Evolutionary conservation across 306 rosid genomes (phyloP).

Genomic region (Gynostemma pentaphyllum): DNA sequence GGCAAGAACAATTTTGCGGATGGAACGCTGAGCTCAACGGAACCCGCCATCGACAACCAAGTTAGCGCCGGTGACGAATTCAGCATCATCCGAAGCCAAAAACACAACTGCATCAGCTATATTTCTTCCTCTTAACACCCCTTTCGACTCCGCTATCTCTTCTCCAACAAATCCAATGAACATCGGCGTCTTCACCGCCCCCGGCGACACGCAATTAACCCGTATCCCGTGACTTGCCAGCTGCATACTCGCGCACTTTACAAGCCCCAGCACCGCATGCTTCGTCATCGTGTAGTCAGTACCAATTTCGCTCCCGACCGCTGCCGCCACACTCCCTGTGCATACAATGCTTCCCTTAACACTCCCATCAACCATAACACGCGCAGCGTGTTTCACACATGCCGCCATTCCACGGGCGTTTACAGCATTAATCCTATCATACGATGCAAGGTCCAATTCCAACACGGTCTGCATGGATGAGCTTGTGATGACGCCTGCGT

Average conservation of each 20-base stretch:
- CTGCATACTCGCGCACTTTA: slow-evolving; percentile 23
- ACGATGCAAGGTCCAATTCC: slow-evolving; percentile 25
- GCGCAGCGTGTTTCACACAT: slow-evolving; percentile 47
- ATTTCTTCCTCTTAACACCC: not conserved
- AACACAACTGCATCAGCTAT: too few species aligned
- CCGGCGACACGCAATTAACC: slow-evolving; percentile 29
- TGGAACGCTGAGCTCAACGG: too few species aligned
- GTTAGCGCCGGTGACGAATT: slow-evolving; percentile 10
- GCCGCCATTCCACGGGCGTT: slow-evolving; percentile 29
- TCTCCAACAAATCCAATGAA: not conserved
- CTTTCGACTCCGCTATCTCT: not conserved
- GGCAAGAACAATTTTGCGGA: too few species aligned
- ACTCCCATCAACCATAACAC: too few species aligned
- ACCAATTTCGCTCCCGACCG: not conserved
- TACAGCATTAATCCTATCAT: slow-evolving; percentile 13
- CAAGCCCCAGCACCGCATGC: slow-evolving; percentile 22
- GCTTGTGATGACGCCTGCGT: slow-evolving; percentile 33
- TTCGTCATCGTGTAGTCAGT: slow-evolving; percentile 21
- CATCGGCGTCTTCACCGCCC: slow-evolving; percentile 9
- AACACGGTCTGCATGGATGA: slow-evolving; percentile 17
- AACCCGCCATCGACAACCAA: slow-evolving; percentile 11
- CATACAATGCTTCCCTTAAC: slow-evolving; percentile 41
- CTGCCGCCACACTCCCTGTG: slow-evolving; percentile 23
- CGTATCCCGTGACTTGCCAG: slow-evolving; percentile 8
- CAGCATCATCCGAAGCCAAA: slow-evolving; percentile 15